These are phyloP conservation scores for Quercus berberidifolia DNA, from an alignment of 306 rosid genomes.

Conservation along the genomic window DNA sequence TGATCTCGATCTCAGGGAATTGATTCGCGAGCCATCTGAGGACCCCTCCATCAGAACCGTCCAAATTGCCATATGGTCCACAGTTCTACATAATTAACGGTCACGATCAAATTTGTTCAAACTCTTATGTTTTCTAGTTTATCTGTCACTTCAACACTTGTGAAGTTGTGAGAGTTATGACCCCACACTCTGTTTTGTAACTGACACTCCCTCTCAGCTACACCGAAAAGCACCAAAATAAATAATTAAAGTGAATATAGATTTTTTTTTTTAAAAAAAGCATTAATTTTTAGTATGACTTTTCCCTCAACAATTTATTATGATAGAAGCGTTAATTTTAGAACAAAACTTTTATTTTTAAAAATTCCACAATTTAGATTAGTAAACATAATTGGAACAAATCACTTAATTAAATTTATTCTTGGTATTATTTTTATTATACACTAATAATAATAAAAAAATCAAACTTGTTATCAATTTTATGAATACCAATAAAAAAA, in stretches of 20 bases:
- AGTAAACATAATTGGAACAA: no score
- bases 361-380: no score
- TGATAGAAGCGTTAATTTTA: no score
- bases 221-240: constrained; percentile 14
- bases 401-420: no score
- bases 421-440: no score
- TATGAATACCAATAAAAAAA: no score
- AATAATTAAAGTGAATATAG: neutral
- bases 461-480: no score
- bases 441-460: no score
- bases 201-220: constrained; percentile 27
- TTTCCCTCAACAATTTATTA: no score
- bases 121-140: neutral
- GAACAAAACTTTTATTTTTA: no score
- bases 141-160: neutral
- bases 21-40: neutral
- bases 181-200: neutral
- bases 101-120: neutral
- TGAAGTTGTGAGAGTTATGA: neutral
- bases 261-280: no score
- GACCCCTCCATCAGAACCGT: constrained; percentile 21
- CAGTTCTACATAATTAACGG: constrained; percentile 24
- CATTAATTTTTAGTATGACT: no score
- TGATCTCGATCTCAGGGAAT: neutral
- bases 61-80: neutral